phyloP scores from a whole-genome alignment of 345 rosid species.

The Ceriops tagal region DNA sequence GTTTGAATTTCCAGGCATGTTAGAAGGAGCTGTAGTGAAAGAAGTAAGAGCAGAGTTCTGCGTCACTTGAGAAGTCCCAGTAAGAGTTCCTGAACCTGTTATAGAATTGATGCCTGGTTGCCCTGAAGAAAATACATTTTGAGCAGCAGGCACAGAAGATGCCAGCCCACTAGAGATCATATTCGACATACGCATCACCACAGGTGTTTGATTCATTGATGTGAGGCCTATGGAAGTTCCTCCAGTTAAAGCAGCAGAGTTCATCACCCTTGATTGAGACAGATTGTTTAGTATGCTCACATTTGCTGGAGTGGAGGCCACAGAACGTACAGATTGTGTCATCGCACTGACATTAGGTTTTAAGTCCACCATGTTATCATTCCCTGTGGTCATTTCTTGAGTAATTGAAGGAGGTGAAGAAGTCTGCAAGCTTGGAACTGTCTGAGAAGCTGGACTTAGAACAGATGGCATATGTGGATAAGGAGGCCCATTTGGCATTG shows the following conservation, averaged over 20 bases:
- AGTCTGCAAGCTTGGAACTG: constrained; percentile 65
- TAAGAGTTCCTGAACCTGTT: constrained; percentile 60
- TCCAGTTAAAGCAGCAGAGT: constrained; percentile 77
- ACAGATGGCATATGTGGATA: constrained; percentile 71
- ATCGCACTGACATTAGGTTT: constrained; percentile 76
- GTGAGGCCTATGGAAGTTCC: constrained; percentile 78
- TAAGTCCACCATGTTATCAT: constrained; percentile 61
- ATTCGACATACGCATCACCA: constrained; percentile 92
- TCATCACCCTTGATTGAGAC: constrained; percentile 84
- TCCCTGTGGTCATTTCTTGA: constrained; percentile 62
- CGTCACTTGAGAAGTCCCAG: constrained; percentile 59
- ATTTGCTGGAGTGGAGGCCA: constrained; percentile 74
- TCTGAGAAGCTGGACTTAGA: constrained; percentile 73
- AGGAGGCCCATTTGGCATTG: constrained; percentile 57
- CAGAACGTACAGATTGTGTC: constrained; percentile 63
- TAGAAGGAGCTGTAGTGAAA: constrained; percentile 56
- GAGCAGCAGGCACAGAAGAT: constrained; percentile 76
- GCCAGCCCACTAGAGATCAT: constrained; percentile 93
- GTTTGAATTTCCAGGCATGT: constrained; percentile 58
- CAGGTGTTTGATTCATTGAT: constrained; percentile 73
- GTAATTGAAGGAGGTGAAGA: constrained; percentile 73
- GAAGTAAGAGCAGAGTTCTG: constrained; percentile 57
- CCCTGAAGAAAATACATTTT: constrained; percentile 69
- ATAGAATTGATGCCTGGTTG: constrained; percentile 58
- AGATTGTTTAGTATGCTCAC: constrained; percentile 87